phyloP scores from a whole-genome alignment of 768 basidiomycete genomes.

The Hydnomerulius pinastri region DNA sequence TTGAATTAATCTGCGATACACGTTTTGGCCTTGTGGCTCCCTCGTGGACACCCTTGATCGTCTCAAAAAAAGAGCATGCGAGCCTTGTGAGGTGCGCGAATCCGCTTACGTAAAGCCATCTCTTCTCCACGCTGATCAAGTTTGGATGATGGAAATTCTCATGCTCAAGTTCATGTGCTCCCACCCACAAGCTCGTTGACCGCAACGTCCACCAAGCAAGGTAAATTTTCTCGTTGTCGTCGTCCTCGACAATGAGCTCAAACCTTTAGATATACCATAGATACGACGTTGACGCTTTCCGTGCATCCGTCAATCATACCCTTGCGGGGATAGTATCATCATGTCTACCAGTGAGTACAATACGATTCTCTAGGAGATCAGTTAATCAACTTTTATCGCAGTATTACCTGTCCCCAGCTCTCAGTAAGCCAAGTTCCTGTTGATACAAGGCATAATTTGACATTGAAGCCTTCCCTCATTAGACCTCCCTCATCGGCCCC shows the following conservation, averaged over 20 bases:
- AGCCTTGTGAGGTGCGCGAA: too few relatives aligned
- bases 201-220: slow-evolving; percentile 9
- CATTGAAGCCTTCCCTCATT: not conserved
- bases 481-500: not conserved
- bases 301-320: slow-evolving; percentile 1
- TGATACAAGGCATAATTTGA: not conserved
- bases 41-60: slow-evolving; percentile 1
- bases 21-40: slow-evolving; percentile 1
- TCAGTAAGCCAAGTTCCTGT: slow-evolving; percentile 11
- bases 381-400: not conserved
- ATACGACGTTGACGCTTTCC: not conserved
- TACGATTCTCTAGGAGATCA: not conserved
- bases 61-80: too few relatives aligned
- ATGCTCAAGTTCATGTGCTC: not conserved
- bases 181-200: slow-evolving; percentile 7
- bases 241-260: not conserved
- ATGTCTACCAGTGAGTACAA: slow-evolving; percentile 15
- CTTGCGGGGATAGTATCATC: slow-evolving; percentile 2
- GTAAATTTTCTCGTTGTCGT: not conserved
- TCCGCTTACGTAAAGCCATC: slow-evolving; percentile 21
- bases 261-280: not conserved
- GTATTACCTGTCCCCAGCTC: fast-evolving
- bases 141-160: slow-evolving; percentile 20
- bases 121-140: slow-evolving; percentile 7
- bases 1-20: not conserved